Percentiles rank a stretch among this genome's conserved stretches.
Conservation (phyloP, 495 filamentous ascomycete species). For the Daldinia decipiens region DNA sequence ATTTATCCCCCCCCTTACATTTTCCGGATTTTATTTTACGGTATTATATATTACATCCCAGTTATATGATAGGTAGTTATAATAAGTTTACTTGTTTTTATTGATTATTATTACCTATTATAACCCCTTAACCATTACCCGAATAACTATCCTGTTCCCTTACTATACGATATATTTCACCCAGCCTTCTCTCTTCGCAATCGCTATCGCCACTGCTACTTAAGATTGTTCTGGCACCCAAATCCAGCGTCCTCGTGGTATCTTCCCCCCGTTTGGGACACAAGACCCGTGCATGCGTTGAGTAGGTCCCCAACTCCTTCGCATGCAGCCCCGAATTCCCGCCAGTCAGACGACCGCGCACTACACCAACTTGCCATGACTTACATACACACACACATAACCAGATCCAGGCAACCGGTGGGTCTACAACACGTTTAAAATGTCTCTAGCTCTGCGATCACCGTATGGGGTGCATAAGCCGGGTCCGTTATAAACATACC, state of each 20-base stretch:
- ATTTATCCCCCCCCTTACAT: not conserved
- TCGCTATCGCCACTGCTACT: not conserved
- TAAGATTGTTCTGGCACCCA: not conserved
- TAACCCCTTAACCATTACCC: too few species aligned
- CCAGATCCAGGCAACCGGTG: not conserved
- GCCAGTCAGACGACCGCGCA: conserved; percentile 18
- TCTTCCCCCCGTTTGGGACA: conserved; percentile 19
- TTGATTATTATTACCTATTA: too few species aligned
- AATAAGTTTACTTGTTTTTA: too few species aligned
- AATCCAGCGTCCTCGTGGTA: conserved; percentile 17
- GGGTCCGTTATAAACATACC: not conserved
- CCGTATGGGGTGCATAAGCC: conserved; percentile 16
- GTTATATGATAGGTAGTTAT: too few species aligned
- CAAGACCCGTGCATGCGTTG: conserved; percentile 13
- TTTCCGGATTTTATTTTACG: too few species aligned
- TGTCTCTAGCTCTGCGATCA: conserved; percentile 7
- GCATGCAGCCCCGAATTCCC: conserved; percentile 10
- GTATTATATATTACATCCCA: too few species aligned
- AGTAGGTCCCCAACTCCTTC: conserved; percentile 18
- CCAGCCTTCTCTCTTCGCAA: not conserved
- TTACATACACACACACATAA: not conserved
- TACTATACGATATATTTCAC: not conserved
- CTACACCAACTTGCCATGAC: not conserved
- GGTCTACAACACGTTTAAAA: conserved; percentile 3
- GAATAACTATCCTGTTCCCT: not conserved